Percentiles rank a stretch among this genome's conserved stretches.
Conservation (phyloP, 2,329 filamentous ascomycete genomes). For the Raffaelea albimanens region DNA sequence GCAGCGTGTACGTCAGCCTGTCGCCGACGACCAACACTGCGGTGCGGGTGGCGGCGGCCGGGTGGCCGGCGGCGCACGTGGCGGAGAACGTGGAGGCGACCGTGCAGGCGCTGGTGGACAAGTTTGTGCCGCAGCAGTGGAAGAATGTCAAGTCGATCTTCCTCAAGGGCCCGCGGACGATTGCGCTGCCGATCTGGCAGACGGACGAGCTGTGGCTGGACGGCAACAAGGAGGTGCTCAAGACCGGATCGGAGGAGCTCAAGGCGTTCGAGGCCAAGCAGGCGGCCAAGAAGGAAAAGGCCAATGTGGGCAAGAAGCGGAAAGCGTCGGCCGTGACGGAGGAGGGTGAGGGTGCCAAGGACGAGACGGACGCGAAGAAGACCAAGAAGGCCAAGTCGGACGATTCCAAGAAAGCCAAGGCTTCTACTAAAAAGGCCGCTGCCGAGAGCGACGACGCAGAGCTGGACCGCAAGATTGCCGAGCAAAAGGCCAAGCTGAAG, state of each 20-base stretch:
- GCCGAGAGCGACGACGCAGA: conserved; percentile 34
- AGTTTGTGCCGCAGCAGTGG: conserved; percentile 80
- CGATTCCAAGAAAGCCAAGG: conserved; percentile 25
- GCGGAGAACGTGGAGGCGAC: conserved; percentile 73
- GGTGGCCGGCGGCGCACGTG: conserved; percentile 65
- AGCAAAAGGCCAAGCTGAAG: conserved; percentile 45
- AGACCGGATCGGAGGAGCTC: conserved; percentile 37
- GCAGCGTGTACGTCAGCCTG: conserved; percentile 71
- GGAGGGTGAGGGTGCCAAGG: conserved; percentile 15
- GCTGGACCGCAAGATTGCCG: conserved; percentile 47
- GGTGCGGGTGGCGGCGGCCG: conserved; percentile 67
- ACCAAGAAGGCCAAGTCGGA: conserved; percentile 45
- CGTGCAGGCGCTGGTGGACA: conserved; percentile 59
- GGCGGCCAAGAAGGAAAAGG: conserved; percentile 31
- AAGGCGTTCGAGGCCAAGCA: conserved; percentile 29
- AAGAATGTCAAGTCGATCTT: conserved; percentile 75
- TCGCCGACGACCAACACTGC: conserved; percentile 70
- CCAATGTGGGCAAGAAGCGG: conserved; percentile 57
- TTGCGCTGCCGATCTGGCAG: conserved; percentile 87
- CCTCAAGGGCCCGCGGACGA: conserved; percentile 83
- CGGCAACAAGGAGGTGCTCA: conserved; percentile 60
- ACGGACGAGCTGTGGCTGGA: conserved; percentile 85
- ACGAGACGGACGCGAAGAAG: conserved; percentile 36
- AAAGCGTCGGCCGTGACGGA: conserved; percentile 33
- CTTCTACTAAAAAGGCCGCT: no score